These are phyloP conservation scores for Chaetomiaceae sp. DNA, from an alignment of 2,329 filamentous ascomycete genomes.

Conservation along the genomic window DNA sequence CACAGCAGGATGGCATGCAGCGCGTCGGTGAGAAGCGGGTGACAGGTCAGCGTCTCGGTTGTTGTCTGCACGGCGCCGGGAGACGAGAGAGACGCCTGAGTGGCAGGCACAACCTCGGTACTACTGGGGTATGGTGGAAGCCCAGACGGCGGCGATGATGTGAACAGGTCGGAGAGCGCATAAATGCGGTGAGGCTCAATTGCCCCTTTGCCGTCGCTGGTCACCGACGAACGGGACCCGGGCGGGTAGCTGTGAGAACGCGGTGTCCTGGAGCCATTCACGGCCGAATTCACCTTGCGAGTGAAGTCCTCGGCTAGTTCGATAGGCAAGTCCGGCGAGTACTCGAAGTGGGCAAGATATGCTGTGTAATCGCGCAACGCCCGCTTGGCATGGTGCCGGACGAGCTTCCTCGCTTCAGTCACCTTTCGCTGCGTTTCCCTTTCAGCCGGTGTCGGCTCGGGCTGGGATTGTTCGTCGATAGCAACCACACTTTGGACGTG, in stretches of 20 bases:
- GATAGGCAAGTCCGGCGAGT: slow-evolving; percentile 63
- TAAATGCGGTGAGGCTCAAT: slow-evolving; percentile 35
- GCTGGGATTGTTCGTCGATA: slow-evolving; percentile 12
- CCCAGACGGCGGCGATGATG: slow-evolving; percentile 57
- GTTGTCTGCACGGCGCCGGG: slow-evolving; percentile 30
- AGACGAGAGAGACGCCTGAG: slow-evolving; percentile 24
- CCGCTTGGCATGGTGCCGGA: slow-evolving; percentile 68
- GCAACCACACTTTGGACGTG: slow-evolving; percentile 7
- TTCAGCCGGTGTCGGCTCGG: slow-evolving; percentile 37
- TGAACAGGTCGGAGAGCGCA: slow-evolving; percentile 59
- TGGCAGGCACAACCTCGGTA: slow-evolving; percentile 29
- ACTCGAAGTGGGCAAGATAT: slow-evolving; percentile 70
- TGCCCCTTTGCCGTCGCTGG: slow-evolving; percentile 5
- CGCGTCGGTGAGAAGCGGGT: slow-evolving; percentile 72
- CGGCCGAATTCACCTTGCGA: slow-evolving; percentile 51
- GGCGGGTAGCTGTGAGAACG: slow-evolving; percentile 29
- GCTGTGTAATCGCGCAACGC: slow-evolving; percentile 68
- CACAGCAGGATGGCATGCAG: slow-evolving; percentile 72
- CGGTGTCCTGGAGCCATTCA: slow-evolving; percentile 40
- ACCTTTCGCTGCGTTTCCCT: slow-evolving; percentile 39
- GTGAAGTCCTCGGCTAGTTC: slow-evolving; percentile 52
- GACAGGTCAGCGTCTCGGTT: slow-evolving; percentile 66
- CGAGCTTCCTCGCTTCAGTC: slow-evolving; percentile 58
- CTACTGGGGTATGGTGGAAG: slow-evolving; percentile 64
- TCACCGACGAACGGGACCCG: slow-evolving; percentile 11